Evolutionary conservation across 2,329 filamentous ascomycete species (phyloP).

Genomic region (Lasiodiplodia gonubiensis): DNA sequence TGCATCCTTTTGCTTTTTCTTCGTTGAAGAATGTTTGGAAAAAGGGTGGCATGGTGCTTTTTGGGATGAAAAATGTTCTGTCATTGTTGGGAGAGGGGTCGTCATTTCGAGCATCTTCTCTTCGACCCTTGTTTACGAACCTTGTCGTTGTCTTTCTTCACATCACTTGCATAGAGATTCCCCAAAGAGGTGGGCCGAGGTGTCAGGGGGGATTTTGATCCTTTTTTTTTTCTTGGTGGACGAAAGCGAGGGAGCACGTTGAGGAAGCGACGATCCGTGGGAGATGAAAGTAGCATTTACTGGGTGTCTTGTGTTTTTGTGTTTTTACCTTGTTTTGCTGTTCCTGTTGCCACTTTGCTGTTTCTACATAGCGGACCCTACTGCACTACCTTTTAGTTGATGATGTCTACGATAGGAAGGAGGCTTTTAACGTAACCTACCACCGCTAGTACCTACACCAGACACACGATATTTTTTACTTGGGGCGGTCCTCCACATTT

Average conservation of each 20-base stretch:
- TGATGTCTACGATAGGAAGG: slow-evolving; percentile 27
- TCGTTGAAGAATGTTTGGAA: slow-evolving; percentile 13
- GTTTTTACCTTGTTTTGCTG: slow-evolving; percentile 3
- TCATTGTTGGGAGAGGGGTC: slow-evolving; percentile 20
- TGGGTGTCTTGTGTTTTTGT: slow-evolving; percentile 21
- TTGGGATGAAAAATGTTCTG: slow-evolving; percentile 9
- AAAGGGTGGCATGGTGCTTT: slow-evolving; percentile 26
- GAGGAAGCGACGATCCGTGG: not conserved
- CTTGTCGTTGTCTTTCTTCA: slow-evolving; percentile 9
- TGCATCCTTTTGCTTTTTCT: slow-evolving; percentile 18
- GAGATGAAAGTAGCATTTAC: slow-evolving; percentile 23
- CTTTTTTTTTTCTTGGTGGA: slow-evolving; percentile 13
- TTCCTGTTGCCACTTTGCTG: not conserved
- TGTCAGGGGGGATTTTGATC: slow-evolving; percentile 6
- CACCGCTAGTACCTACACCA: slow-evolving; percentile 19
- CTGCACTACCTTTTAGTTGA: slow-evolving; percentile 24
- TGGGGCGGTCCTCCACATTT: not conserved
- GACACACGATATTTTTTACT: slow-evolving; percentile 13
- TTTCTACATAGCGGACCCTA: slow-evolving; percentile 24
- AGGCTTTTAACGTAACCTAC: slow-evolving; percentile 26
- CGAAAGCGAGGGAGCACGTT: not conserved
- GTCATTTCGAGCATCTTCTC: slow-evolving; percentile 16
- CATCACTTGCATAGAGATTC: slow-evolving; percentile 26
- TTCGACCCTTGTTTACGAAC: slow-evolving; percentile 6
- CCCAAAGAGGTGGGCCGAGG: slow-evolving; percentile 24